Conservation (phyloP, 192 early-diverging fungal species). For the Diversispora epigaea region DNA sequence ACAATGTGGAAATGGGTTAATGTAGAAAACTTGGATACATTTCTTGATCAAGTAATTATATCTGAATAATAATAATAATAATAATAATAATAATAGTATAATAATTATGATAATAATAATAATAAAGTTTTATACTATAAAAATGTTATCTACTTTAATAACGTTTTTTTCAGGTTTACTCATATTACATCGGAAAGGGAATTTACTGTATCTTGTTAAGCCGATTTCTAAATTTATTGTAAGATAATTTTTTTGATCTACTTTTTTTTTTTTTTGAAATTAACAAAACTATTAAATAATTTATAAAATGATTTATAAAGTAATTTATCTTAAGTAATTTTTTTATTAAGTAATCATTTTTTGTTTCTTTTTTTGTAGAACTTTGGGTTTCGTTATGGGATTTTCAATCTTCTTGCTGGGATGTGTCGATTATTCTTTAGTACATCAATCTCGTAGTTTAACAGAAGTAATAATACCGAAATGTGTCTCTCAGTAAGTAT, state of each 20-base stretch:
- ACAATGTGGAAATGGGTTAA: conserved; percentile 82
- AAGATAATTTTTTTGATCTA: conserved; percentile 34
- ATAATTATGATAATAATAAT: too few species aligned
- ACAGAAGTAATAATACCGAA: conserved; percentile 76
- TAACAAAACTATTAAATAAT: background rate
- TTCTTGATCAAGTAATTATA: conserved; percentile 55
- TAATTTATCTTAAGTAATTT: conserved; percentile 4
- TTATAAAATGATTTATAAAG: background rate
- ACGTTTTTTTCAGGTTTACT: conserved; percentile 57
- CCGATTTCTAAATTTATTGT: conserved; percentile 76
- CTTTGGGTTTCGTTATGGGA: conserved; percentile 80
- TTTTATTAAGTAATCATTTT: background rate
- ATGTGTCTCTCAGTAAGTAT: conserved; percentile 64
- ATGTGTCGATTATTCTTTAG: conserved; percentile 85
- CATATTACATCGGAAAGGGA: conserved; percentile 89
- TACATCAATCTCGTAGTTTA: conserved; percentile 69
- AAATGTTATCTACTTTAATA: too few species aligned
- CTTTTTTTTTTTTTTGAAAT: background rate
- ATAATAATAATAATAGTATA: too few species aligned
- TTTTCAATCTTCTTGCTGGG: conserved; percentile 88
- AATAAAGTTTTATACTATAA: too few species aligned
- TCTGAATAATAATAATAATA: conserved; percentile 6
- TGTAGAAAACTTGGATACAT: conserved; percentile 82
- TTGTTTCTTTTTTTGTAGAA: conserved; percentile 48
- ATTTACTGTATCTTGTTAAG: conserved; percentile 78